Conservation (phyloP, 768 basidiomycete genomes). For the Kwoniella europaea region DNA sequence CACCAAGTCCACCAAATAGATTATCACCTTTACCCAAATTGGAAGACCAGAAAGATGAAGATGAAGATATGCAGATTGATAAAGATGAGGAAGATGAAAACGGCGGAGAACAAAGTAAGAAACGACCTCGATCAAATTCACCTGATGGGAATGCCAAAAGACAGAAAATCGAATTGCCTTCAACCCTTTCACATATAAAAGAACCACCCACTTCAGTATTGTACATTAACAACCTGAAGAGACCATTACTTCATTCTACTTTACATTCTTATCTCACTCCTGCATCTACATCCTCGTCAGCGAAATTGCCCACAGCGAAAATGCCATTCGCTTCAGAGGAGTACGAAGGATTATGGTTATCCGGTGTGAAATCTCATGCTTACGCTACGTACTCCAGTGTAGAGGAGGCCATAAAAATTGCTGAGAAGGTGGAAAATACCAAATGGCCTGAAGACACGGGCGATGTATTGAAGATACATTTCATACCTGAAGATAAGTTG, state of each 20-base stretch:
- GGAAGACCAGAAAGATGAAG: too few relatives aligned
- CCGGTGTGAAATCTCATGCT: constrained; percentile 49
- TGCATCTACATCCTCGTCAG: background rate
- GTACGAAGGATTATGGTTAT: constrained; percentile 45
- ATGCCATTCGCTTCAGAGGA: constrained; percentile 37
- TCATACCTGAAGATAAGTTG: constrained; percentile 49
- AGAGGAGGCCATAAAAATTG: constrained; percentile 34
- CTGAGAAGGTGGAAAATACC: constrained; percentile 40
- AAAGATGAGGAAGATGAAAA: constrained; percentile 9
- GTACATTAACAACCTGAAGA: constrained; percentile 55
- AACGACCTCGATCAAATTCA: constrained; percentile 20
- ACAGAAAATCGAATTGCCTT: constrained; percentile 36
- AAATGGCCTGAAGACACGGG: constrained; percentile 52
- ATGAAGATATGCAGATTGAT: constrained; percentile 23
- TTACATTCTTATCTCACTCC: constrained; percentile 44
- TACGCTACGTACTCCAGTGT: constrained; percentile 40
- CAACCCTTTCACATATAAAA: constrained; percentile 42
- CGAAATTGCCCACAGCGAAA: constrained; percentile 27
- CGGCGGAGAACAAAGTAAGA: constrained; percentile 1
- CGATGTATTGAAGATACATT: constrained; percentile 46
- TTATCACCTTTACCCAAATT: constrained; percentile 24
- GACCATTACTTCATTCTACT: constrained; percentile 47
- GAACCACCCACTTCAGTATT: constrained; percentile 54
- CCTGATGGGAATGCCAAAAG: constrained; percentile 18
- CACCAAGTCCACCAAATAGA: constrained; percentile 15